A percentile compares a stretch with the other conserved stretches of the same genome.
phyloP scores from a whole-genome alignment of 305 asterid genomes.

The Fraxinus ornus region DNA sequence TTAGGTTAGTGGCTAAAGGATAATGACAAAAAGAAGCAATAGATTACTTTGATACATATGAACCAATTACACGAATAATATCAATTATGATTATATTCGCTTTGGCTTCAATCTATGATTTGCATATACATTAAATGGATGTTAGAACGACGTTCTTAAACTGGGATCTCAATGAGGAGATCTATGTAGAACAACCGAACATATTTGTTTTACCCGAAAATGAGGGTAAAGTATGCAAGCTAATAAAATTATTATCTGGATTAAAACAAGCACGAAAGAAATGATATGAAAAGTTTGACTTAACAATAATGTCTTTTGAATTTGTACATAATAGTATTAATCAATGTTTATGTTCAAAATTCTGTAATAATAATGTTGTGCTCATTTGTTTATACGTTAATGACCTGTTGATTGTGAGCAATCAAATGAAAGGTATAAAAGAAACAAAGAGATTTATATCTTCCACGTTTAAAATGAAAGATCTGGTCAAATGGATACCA shows the following conservation, averaged over 20 bases:
- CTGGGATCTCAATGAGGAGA: neutral
- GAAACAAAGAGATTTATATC: neutral
- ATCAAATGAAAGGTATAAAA: neutral
- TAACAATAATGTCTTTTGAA: neutral
- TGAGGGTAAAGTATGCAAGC: neutral
- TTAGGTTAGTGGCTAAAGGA: too few relatives aligned
- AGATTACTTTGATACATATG: too few relatives aligned
- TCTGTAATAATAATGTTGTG: neutral
- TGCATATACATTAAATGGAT: neutral
- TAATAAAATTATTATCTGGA: too few relatives aligned
- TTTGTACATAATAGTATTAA: neutral
- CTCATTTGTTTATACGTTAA: neutral
- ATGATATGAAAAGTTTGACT: neutral
- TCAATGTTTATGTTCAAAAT: neutral
- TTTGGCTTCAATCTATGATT: neutral
- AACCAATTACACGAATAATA: too few relatives aligned
- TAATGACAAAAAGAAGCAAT: too few relatives aligned
- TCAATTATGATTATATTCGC: neutral
- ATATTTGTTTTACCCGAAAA: neutral
- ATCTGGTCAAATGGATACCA: neutral
- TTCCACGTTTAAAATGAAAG: neutral
- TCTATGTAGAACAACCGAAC: neutral
- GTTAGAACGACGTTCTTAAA: neutral
- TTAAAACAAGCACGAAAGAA: neutral
- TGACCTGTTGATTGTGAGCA: neutral